Evolutionary conservation across 75 land plant genomes (phyloP), one percentile per base, ranked within the genome.

Genomic region (Pinus albicaulis): DNA sequence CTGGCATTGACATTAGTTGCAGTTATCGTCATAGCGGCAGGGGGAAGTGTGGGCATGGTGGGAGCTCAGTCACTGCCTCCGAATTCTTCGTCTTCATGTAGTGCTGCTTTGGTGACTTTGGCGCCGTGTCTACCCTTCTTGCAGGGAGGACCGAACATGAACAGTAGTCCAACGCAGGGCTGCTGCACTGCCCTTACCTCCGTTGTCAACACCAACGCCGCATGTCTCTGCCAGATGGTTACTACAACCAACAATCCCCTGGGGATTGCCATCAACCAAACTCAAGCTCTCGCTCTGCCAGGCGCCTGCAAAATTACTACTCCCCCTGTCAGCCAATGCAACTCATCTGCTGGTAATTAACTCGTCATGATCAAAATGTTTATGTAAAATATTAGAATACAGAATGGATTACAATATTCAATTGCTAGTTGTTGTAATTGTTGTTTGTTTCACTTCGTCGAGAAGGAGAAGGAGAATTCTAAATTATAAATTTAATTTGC

Each of bases 261-360:
- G n/a, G 89, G 89, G 1, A 24, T 87, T 63, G 71, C 80, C 26
- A 66, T 87, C 78, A 87, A 87, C 73, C 84, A 82, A 53, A 87
- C 89, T n/a, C 81, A 25, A 48, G 86, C 89, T 23, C 15, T 87
- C 28, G 74, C 74, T 4, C 72, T 87, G 5, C 89, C 89, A 20
- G 71, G 70, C 2, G 82, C 77, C 65, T 87, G 89, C 73, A 82
- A 75, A 19, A 74, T 87, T 10, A 78, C 82, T 56, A 84, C 89
- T 55, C 86, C 89, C 0, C 74, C 84, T 0, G 31, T 79, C 34
- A 84, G 75, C 76, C 57, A 56, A 31, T 87, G 86, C 71, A 83
- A 79, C 31, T 48, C 53, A 48, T 11, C 53, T 48, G 12, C 53
- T 48, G 1, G 53, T 48, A 48, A 48, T 48, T 48, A 10, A 12